These are phyloP conservation scores for Nicotiana tomentosiformis DNA, from an alignment of 257 asterid species.

Conservation along the genomic window DNA sequence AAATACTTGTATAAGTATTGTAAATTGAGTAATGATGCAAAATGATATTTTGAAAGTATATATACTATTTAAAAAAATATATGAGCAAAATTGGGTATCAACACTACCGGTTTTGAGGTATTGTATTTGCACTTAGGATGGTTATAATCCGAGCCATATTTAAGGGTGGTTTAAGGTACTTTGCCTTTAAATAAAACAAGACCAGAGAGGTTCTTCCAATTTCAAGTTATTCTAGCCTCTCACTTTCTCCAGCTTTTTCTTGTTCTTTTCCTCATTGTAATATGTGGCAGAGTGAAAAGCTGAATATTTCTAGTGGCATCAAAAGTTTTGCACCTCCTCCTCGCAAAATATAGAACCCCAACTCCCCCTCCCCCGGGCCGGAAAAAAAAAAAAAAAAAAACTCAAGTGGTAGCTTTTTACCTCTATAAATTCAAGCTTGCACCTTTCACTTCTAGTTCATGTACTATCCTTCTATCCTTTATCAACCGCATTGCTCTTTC, in stretches of 20 bases:
- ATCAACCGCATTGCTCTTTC: neutral
- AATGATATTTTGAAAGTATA: no score
- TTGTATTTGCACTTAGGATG: no score
- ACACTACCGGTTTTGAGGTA: no score
- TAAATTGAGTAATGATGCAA: no score
- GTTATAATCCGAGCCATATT: no score
- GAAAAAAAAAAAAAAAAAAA: neutral
- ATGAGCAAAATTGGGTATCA: no score
- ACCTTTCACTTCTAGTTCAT: neutral
- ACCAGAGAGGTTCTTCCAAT: neutral
- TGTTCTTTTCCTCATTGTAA: neutral
- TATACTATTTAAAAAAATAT: no score
- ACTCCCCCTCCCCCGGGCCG: no score
- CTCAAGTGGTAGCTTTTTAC: neutral
- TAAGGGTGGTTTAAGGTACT: no score
- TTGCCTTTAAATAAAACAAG: neutral
- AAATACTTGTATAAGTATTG: no score
- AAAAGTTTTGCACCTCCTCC: neutral
- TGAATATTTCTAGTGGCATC: conserved; percentile 3
- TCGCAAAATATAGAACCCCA: neutral
- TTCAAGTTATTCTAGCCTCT: neutral
- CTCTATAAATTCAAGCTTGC: neutral
- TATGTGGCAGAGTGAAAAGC: neutral
- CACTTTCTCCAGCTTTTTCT: neutral
- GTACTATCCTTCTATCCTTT: neutral